Percentiles rank a stretch among this genome's conserved stretches.
phyloP scores from a whole-genome alignment of 2,329 filamentous ascomycete species.

The Lachnellula subtilissima region DNA sequence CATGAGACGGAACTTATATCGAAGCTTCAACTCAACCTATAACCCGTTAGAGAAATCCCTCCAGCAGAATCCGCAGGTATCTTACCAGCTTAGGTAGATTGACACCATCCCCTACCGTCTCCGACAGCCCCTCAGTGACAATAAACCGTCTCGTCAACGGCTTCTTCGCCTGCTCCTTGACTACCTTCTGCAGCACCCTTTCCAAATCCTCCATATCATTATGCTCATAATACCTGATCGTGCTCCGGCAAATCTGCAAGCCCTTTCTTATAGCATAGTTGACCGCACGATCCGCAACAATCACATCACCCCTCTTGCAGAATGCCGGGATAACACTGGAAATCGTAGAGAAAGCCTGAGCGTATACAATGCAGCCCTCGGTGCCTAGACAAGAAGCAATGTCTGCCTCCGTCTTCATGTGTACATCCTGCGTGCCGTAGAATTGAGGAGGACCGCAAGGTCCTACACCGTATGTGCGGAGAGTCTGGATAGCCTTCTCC shows the following conservation, averaged over 20 bases:
- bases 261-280: slow-evolving; percentile 95
- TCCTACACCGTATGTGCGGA: slow-evolving; percentile 93
- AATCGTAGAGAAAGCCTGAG: slow-evolving; percentile 93
- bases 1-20: slow-evolving; percentile 97
- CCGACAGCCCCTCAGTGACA: slow-evolving; percentile 91
- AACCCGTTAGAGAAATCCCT: slow-evolving; percentile 1
- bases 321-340: slow-evolving; percentile 96
- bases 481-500: slow-evolving; percentile 88
- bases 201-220: slow-evolving; percentile 95
- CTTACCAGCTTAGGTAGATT: slow-evolving; percentile 80
- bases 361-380: slow-evolving; percentile 87
- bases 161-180: slow-evolving; percentile 77
- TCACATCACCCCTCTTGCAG: slow-evolving; percentile 94
- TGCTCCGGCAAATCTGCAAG: slow-evolving; percentile 86
- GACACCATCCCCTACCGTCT: slow-evolving; percentile 79
- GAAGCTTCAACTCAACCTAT: slow-evolving; percentile 84
- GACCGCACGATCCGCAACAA: slow-evolving; percentile 88
- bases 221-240: slow-evolving; percentile 89
- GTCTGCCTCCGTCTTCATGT: slow-evolving; percentile 94
- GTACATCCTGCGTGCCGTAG: slow-evolving; percentile 96
- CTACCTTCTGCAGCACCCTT: slow-evolving; percentile 75
- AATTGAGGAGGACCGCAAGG: slow-evolving; percentile 96
- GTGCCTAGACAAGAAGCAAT: slow-evolving; percentile 87
- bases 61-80: slow-evolving; percentile 6
- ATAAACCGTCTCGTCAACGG: slow-evolving; percentile 90